Evolutionary conservation across 139 green algal species (phyloP), one percentile per base, ranked within the genome.

Genomic region (Chlamydomonas eustigma): DNA sequence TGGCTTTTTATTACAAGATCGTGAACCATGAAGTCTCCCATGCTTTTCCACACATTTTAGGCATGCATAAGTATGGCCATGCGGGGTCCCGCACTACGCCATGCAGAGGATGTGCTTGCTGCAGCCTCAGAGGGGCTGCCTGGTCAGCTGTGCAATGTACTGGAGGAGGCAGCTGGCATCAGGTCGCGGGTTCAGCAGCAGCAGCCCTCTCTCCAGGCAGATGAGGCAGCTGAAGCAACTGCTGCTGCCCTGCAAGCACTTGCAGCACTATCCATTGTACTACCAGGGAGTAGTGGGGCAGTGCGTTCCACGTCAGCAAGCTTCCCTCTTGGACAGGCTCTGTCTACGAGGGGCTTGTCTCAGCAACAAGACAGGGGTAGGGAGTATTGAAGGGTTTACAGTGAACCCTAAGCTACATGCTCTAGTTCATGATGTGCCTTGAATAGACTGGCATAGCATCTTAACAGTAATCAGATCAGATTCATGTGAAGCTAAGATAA

Each of bases 21-120:
- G n/a, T n/a, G n/a, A n/a, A n/a, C n/a, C n/a, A n/a, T n/a, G n/a
- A n/a, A n/a, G n/a, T n/a, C n/a, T n/a, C n/a, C n/a, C n/a, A n/a
- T n/a, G n/a, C n/a, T n/a, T n/a, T n/a, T n/a, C n/a, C n/a, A n/a
- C n/a, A n/a, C n/a, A n/a, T n/a, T n/a, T n/a, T n/a, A n/a, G 3
- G 37, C 33, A 4, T 64, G 71, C 37, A n/a, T 77, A 1, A 64
- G 22, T n/a, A 1, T 4, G 1, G 63, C 39, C 52, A 37, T 84
- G 12, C 81, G 78, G 5, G 84, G 84, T 30, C 84, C 84, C 4
- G 84, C 84, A 33, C 71, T 89, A 52, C 71, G 81, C 0, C 66
- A 82, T 50, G 84, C 84, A 2, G 79, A 87, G 50, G 77, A 83
- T 2, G 35, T 88, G 28, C 73, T 89, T 8, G 18, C 35, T 4